These are phyloP conservation scores for Suillus hirtellus DNA, from an alignment of 768 basidiomycete genomes.

Conservation along the genomic window DNA sequence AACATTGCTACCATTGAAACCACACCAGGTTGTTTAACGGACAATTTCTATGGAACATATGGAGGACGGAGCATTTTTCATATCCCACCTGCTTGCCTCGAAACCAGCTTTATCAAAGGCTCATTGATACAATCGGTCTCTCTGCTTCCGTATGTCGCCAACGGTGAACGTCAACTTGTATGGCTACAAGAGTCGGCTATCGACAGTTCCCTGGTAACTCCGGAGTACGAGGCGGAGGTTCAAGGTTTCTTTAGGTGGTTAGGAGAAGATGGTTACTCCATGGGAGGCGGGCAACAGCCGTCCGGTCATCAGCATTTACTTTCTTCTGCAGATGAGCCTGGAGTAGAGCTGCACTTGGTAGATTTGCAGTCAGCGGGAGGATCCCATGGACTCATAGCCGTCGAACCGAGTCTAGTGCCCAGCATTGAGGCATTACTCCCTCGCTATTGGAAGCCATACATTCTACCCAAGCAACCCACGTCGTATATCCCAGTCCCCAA, in stretches of 20 bases:
- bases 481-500: constrained; percentile 57
- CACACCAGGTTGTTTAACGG: constrained; percentile 43
- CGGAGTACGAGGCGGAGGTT: constrained; percentile 35
- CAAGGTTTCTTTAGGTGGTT: constrained; percentile 37
- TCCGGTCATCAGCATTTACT: constrained; percentile 24
- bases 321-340: constrained; percentile 12
- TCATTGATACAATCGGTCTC: constrained; percentile 24
- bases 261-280: constrained; percentile 18
- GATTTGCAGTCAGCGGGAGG: constrained; percentile 45
- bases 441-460: constrained; percentile 68
- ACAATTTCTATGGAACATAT: constrained; percentile 57
- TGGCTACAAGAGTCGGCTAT: constrained; percentile 62
- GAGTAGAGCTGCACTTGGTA: constrained; percentile 14
- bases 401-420: constrained; percentile 41
- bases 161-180: constrained; percentile 45
- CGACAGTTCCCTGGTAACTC: constrained; percentile 43
- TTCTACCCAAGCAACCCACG: constrained; percentile 53
- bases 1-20: constrained; percentile 16
- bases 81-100: constrained; percentile 43
- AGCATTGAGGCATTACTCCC: constrained; percentile 67
- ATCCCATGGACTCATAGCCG: constrained; percentile 51
- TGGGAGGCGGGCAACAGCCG: constrained; percentile 14
- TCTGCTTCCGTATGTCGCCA: constrained; percentile 26
- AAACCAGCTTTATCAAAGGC: constrained; percentile 17
- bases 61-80: constrained; percentile 53